These are phyloP conservation scores for Prosopis cineraria DNA, from an alignment of 306 rosid species.

Conservation along the genomic window DNA sequence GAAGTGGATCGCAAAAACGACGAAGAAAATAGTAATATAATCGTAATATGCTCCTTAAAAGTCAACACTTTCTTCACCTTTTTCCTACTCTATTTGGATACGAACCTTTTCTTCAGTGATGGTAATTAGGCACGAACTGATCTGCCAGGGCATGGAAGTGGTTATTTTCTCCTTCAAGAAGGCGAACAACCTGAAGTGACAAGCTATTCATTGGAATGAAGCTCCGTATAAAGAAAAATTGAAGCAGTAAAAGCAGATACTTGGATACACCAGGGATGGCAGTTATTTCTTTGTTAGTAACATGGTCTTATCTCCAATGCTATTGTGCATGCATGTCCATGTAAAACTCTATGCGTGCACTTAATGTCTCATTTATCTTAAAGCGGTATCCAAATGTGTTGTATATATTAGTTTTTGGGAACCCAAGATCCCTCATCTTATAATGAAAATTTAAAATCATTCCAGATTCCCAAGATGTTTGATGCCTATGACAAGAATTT, in stretches of 20 bases:
- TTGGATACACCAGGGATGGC: neutral
- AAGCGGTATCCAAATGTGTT: neutral
- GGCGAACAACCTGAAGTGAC: constrained; percentile 59
- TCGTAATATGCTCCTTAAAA: neutral
- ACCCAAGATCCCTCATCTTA: neutral
- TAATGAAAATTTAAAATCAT: neutral
- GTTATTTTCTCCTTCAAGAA: constrained; percentile 62
- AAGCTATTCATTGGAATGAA: constrained; percentile 9
- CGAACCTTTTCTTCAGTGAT: constrained; percentile 23
- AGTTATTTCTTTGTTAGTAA: neutral
- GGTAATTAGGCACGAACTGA: constrained; percentile 38
- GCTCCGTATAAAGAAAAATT: neutral
- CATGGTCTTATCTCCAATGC: too few species aligned
- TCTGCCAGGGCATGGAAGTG: constrained; percentile 47
- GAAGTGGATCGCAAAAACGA: neutral
- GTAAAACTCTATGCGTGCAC: neutral
- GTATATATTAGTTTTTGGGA: neutral
- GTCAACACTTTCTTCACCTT: neutral
- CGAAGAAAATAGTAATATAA: neutral
- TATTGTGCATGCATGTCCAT: too few species aligned
- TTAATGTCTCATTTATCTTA: neutral
- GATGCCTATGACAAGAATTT: neutral
- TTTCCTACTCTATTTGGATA: neutral
- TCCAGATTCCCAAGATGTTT: neutral
- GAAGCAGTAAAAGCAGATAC: neutral